These are phyloP conservation scores for Plectosphaerella sp. DNA, from an alignment of 2,329 filamentous ascomycete genomes.

Conservation along the genomic window DNA sequence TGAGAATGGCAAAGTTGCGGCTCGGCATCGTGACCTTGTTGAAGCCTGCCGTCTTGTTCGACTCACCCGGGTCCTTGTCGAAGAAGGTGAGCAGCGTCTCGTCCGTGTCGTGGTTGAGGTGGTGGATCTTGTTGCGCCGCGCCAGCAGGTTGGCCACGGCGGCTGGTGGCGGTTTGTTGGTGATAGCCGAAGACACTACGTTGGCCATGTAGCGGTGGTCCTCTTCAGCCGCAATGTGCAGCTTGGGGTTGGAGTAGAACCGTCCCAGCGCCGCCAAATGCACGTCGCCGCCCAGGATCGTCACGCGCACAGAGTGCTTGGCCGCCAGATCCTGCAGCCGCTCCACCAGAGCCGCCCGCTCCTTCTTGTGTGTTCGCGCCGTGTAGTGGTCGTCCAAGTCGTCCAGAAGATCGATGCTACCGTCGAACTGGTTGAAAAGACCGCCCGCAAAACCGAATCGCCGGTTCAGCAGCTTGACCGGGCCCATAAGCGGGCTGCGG, in stretches of 20 bases:
- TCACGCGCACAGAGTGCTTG: constrained; percentile 83
- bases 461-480: constrained; percentile 84
- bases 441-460: constrained; percentile 81
- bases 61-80: constrained; percentile 76
- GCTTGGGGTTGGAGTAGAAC: constrained; percentile 86
- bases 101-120: constrained; percentile 69
- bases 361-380: constrained; percentile 82
- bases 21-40: constrained; percentile 90
- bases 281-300: constrained; percentile 90
- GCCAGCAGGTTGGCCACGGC: constrained; percentile 88
- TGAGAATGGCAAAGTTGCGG: constrained; percentile 88
- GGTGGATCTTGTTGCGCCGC: constrained; percentile 78
- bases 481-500: constrained; percentile 78
- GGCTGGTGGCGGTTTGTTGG: constrained; percentile 87
- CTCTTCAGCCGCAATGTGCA: constrained; percentile 70
- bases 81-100: constrained; percentile 95
- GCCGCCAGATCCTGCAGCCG: constrained; percentile 79
- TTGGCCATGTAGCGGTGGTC: constrained; percentile 97
- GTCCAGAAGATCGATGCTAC: constrained; percentile 86
- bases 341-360: constrained; percentile 74
- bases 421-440: constrained; percentile 92
- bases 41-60: constrained; percentile 65
- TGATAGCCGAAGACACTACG: constrained; percentile 88
- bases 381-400: constrained; percentile 97
- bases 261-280: constrained; percentile 88